A percentile compares a stretch with the other conserved stretches of the same genome.
Conservation (phyloP, 371 early-diverging fungal genomes). For the Massospora cicadina region DNA sequence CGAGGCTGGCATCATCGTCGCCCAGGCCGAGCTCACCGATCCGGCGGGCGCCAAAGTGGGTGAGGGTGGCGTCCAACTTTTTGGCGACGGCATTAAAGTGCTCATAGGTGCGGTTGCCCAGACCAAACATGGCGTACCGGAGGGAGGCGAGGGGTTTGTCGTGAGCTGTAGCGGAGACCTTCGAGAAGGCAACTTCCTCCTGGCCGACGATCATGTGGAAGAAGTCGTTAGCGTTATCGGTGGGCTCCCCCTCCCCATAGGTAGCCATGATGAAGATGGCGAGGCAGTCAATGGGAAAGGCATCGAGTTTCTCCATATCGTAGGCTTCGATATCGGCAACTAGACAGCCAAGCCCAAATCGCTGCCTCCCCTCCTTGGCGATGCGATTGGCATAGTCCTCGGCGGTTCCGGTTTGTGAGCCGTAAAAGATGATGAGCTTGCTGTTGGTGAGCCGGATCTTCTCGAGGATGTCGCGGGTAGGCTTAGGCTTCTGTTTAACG, state of each 20-base stretch:
- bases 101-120: constrained; percentile 96
- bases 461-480: constrained; percentile 7
- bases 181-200: constrained; percentile 45
- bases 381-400: constrained; percentile 82
- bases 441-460: constrained; percentile 7
- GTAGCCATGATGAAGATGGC: constrained; percentile 78
- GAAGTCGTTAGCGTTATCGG: constrained; percentile 78
- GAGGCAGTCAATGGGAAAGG: constrained; percentile 36
- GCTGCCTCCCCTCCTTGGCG: constrained; percentile 61
- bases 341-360: constrained; percentile 54
- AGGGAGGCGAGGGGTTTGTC: constrained; percentile 41
- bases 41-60: constrained; percentile 50
- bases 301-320: constrained; percentile 55
- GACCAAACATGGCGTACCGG: constrained; percentile 71
- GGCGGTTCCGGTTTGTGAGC: constrained; percentile 93
- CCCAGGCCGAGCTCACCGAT: constrained; percentile 79
- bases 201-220: constrained; percentile 50
- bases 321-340: constrained; percentile 75
- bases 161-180: constrained; percentile 20
- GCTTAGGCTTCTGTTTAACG: not conserved
- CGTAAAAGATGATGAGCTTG: constrained; percentile 63
- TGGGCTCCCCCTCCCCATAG: constrained; percentile 83
- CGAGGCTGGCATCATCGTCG: constrained; percentile 87
- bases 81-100: constrained; percentile 75
- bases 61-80: constrained; percentile 39